Evolutionary conservation across 148 eudicot genomes (phyloP).

Genomic region (Persicaria maculosa): DNA sequence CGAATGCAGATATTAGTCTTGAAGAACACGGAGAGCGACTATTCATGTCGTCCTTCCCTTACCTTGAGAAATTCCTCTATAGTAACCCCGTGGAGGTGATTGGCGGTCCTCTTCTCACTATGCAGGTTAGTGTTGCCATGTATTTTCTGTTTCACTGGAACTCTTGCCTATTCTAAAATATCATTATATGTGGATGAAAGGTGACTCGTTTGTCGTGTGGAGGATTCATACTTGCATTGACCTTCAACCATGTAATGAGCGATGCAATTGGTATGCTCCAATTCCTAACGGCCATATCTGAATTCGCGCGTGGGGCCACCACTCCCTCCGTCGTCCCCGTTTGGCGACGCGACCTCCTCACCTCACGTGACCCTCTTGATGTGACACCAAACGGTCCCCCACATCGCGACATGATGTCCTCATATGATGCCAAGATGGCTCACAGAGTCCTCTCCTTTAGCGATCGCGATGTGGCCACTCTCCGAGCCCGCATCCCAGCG

Average conservation of each 20-base stretch:
- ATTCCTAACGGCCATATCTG: conserved; percentile 22
- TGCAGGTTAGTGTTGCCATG: background rate
- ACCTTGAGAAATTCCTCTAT: conserved; percentile 4
- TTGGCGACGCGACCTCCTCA: too few relatives aligned
- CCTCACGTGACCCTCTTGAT: too few relatives aligned
- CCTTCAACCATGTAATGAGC: conserved; percentile 22
- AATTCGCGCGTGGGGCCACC: conserved; percentile 18
- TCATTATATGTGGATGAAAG: background rate
- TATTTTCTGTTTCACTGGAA: background rate
- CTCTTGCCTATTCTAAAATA: background rate
- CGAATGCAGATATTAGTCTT: conserved; percentile 1
- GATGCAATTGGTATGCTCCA: conserved; percentile 27
- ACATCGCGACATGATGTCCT: too few relatives aligned
- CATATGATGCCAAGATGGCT: background rate
- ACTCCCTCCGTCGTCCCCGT: conserved; percentile 9
- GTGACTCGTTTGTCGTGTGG: conserved; percentile 29
- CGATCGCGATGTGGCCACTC: too few relatives aligned
- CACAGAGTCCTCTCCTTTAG: too few relatives aligned
- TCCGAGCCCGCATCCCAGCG: too few relatives aligned
- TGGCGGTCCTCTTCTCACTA: conserved; percentile 1
- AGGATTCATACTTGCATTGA: conserved; percentile 23
- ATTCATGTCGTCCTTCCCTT: background rate
- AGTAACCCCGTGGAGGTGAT: background rate
- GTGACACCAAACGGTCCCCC: background rate
- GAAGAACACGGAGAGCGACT: background rate